Conservation (phyloP, 805 yeast species). For the Lipomyces spencermartinsiae region DNA sequence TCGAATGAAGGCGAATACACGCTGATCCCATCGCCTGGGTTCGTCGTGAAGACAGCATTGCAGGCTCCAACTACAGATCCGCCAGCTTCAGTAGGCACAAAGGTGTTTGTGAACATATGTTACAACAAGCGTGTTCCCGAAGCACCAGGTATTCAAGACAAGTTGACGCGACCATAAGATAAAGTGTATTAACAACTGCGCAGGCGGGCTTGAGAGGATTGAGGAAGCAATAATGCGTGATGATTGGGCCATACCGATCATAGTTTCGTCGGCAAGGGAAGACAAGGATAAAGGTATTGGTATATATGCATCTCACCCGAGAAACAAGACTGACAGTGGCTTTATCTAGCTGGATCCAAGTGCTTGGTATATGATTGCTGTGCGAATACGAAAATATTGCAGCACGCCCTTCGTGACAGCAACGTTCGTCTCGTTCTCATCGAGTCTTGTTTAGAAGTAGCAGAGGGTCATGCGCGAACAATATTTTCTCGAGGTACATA, state of each 20-base stretch:
- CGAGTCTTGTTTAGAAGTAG: conserved; percentile 85
- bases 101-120: conserved; percentile 81
- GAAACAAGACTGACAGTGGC: neutral
- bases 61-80: conserved; percentile 47
- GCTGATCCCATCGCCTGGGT: conserved; percentile 66
- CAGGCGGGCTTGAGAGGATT: conserved; percentile 62
- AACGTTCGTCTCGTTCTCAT: conserved; percentile 70
- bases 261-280: conserved; percentile 62
- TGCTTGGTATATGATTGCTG: conserved; percentile 82
- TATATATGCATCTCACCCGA: neutral
- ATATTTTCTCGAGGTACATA: conserved; percentile 57
- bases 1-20: conserved; percentile 38
- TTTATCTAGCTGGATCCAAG: conserved; percentile 53
- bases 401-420: conserved; percentile 63
- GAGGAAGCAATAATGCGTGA: conserved; percentile 69
- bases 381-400: conserved; percentile 65
- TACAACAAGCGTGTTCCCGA: conserved; percentile 67
- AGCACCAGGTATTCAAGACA: conserved; percentile 51
- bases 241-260: conserved; percentile 86
- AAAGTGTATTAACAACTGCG: conserved; percentile 34
- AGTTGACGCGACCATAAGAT: conserved; percentile 11
- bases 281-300: conserved; percentile 65
- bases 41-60: conserved; percentile 72
- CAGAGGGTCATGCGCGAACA: conserved; percentile 62
- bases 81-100: conserved; percentile 51